phyloP scores from a whole-genome alignment of 192 early-diverging fungal genomes.

The Lobosporangium transversale region DNA sequence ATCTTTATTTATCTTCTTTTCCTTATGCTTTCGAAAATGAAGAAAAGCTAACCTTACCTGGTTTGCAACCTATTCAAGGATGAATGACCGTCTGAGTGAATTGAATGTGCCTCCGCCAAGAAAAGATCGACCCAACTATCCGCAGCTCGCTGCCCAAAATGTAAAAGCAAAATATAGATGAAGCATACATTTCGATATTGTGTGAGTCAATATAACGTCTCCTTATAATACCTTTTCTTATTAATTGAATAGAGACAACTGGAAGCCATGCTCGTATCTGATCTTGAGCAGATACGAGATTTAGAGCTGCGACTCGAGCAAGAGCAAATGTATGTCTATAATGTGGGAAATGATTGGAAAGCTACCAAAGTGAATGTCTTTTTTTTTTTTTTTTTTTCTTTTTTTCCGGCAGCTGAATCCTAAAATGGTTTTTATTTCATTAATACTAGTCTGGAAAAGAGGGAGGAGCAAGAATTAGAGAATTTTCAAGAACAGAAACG shows the following conservation, averaged over 20 bases:
- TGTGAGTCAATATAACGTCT: background rate
- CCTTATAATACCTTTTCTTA: background rate
- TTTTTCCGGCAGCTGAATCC: background rate
- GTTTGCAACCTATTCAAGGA: background rate
- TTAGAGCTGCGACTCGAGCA: slow-evolving; percentile 47
- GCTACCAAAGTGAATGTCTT: background rate
- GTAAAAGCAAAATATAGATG: too few species aligned
- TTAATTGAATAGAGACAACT: slow-evolving; percentile 18
- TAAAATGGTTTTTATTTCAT: background rate
- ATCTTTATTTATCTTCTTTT: background rate
- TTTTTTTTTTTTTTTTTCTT: background rate
- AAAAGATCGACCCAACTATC: slow-evolving; percentile 15
- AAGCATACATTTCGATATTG: background rate
- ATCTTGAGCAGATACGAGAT: slow-evolving; percentile 46
- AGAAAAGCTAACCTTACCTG: background rate
- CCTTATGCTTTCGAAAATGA: too few species aligned
- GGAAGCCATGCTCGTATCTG: slow-evolving; percentile 45
- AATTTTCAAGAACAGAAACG: slow-evolving; percentile 28
- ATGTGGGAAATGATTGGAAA: background rate
- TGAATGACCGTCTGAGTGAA: slow-evolving; percentile 46
- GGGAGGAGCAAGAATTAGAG: slow-evolving; percentile 23
- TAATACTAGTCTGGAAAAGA: slow-evolving; percentile 24
- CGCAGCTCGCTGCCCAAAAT: slow-evolving; percentile 20
- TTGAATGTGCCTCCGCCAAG: slow-evolving; percentile 28
- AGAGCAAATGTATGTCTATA: slow-evolving; percentile 27